Percentiles rank a stretch among this genome's conserved stretches.
Conservation (phyloP, 495 filamentous ascomycete genomes). For the Polyplosphaeria fusca region DNA sequence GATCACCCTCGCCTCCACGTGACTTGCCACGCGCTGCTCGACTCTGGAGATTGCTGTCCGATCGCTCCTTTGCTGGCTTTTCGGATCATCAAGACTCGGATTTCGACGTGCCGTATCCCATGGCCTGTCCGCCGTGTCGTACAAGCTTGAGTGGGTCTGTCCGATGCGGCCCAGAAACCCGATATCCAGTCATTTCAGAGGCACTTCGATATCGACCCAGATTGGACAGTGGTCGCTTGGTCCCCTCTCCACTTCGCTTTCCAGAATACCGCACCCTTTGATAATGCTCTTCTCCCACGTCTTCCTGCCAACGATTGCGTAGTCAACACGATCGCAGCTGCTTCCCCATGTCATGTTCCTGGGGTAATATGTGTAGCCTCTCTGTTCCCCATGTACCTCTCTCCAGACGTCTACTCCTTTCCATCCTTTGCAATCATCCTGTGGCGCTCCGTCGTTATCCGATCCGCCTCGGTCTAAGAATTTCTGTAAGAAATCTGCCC, state of each 20-base stretch:
- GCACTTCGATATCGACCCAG: constrained; percentile 28
- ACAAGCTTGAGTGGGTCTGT: too few relatives aligned
- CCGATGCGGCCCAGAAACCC: too few relatives aligned
- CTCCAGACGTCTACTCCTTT: constrained; percentile 36
- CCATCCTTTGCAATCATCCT: constrained; percentile 7
- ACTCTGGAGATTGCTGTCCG: too few relatives aligned
- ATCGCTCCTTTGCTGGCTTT: too few relatives aligned
- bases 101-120: too few relatives aligned
- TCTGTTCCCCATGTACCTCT: constrained; percentile 31
- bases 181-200: too few relatives aligned
- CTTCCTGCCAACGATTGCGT: constrained; percentile 32
- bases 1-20: too few relatives aligned
- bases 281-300: constrained; percentile 22
- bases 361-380: constrained; percentile 40
- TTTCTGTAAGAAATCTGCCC: constrained; percentile 49
- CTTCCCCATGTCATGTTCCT: constrained; percentile 33
- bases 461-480: constrained; percentile 42
- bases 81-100: too few relatives aligned
- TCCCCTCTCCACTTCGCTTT: constrained; percentile 36
- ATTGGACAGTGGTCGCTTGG: constrained; percentile 42
- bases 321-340: constrained; percentile 42
- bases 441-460: too few relatives aligned
- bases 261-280: constrained; percentile 36
- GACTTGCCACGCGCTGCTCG: too few relatives aligned
- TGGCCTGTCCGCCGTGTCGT: too few relatives aligned